Evolutionary conservation across 2,329 filamentous ascomycete species (phyloP).

Genomic region (Amauroascus verrucosus): DNA sequence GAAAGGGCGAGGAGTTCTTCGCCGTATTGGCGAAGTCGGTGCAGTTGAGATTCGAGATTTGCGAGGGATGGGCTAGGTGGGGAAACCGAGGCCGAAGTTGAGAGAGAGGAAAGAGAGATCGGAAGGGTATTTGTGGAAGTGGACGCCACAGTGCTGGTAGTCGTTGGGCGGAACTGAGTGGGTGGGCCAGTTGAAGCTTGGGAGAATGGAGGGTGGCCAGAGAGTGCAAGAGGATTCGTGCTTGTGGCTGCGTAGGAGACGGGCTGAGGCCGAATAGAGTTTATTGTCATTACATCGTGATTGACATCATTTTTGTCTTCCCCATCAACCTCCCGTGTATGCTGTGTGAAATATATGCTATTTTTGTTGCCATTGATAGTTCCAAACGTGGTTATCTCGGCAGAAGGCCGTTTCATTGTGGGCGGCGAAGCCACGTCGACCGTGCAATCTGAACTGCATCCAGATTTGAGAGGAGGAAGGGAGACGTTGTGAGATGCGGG

Average conservation of each 20-base stretch:
- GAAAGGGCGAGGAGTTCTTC: slow-evolving; percentile 21
- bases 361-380: slow-evolving; percentile 6
- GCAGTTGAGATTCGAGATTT: slow-evolving; percentile 19
- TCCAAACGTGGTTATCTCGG: slow-evolving; percentile 11
- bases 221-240: background rate
- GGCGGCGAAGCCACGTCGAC: slow-evolving; percentile 2
- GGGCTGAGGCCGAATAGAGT: background rate
- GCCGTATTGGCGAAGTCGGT: slow-evolving; percentile 20
- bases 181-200: background rate
- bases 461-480: slow-evolving; percentile 15
- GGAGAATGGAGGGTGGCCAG: background rate
- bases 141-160: slow-evolving; percentile 4
- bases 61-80: slow-evolving; percentile 8
- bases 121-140: slow-evolving; percentile 7
- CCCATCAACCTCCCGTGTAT: background rate
- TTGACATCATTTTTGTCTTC: slow-evolving; percentile 11
- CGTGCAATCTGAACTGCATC: background rate
- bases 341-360: background rate
- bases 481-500: slow-evolving; percentile 13
- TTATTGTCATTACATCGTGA: slow-evolving; percentile 2
- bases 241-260: background rate
- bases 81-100: background rate
- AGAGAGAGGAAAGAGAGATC: background rate
- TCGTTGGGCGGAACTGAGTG: background rate
- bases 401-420: slow-evolving; percentile 1